These are phyloP conservation scores for Karstenula rhodostoma DNA, from an alignment of 2,329 filamentous ascomycete species.

Conservation along the genomic window DNA sequence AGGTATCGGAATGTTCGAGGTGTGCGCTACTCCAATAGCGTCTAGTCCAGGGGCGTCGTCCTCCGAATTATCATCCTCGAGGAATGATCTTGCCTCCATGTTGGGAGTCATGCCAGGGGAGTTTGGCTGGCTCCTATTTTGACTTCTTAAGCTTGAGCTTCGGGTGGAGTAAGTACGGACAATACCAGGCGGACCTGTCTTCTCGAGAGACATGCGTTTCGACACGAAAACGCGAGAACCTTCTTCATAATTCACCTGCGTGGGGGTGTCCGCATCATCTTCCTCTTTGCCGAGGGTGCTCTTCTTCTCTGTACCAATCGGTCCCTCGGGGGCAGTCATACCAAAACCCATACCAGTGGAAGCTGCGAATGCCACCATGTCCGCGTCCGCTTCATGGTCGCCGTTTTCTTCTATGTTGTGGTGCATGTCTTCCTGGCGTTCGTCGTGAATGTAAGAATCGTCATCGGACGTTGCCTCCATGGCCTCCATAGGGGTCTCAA, in stretches of 20 bases:
- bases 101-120: constrained; percentile 15
- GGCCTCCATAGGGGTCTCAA: constrained; percentile 35
- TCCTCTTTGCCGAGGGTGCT: constrained; percentile 22
- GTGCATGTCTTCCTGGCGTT: constrained; percentile 27
- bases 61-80: constrained; percentile 37
- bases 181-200: constrained; percentile 40
- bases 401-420: constrained; percentile 17
- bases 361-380: constrained; percentile 44
- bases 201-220: constrained; percentile 48
- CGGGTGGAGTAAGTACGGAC: constrained; percentile 46
- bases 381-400: constrained; percentile 31
- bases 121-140: constrained; percentile 24
- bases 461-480: constrained; percentile 33
- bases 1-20: constrained; percentile 50
- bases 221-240: constrained; percentile 43
- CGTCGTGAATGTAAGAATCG: constrained; percentile 32
- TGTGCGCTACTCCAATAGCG: constrained; percentile 54
- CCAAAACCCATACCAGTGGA: constrained; percentile 42
- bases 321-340: constrained; percentile 23
- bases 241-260: constrained; percentile 31
- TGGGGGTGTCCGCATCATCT: constrained; percentile 29
- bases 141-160: constrained; percentile 37
- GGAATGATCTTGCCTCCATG: constrained; percentile 36
- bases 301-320: constrained; percentile 26
- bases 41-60: constrained; percentile 34